Evolutionary conservation across 2,329 filamentous ascomycete genomes (phyloP), one percentile per base, ranked within the genome.

Genomic region (Colletotrichum chrysophilum): DNA sequence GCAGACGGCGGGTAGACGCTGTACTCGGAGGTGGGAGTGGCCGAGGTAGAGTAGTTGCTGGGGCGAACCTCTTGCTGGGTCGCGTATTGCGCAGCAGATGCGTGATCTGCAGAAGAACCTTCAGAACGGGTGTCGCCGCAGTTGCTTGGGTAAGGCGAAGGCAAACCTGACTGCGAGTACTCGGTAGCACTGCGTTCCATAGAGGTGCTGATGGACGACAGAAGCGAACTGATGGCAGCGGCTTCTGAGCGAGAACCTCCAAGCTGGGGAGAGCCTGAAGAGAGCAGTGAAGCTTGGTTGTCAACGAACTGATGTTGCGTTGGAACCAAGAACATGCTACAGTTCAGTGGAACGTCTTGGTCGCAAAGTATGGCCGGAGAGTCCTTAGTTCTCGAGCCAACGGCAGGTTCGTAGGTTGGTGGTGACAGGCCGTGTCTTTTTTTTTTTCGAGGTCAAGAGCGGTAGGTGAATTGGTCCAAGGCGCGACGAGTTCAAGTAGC

Each of bases 21-120:
- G 94, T 97, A 98, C 83, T 97, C 95, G 78, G 96, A 96, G 78
- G 95, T 96, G 75, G 96, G 95, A 78, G 96, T 98, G 80, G 94
- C 94, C 80, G 94, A 93, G 77, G 93, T 90, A 76, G 94, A 93
- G 85, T 95, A 95, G 85, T 91, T 93, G 80, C 83, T 85, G 75
- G 93, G 88, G 85, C 94, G 92, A 83, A 93, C 92, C 88, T 98
- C 96, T 88, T 94, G 93, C 84, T 94, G 94, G 82, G 93, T 92
- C 81, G 94, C 90, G 88, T 97, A 98, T 87, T 96, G 94, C 88
- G 94, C 94, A 94, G 94, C 94, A 94, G 96, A 95, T 87, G 94
- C 91, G 91, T 95, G 95, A 94, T 98, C 96, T 97, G 94, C 92
- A 88, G 91, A 88, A 85, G 93, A 91, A 85, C 91, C 93, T 94